A percentile compares a stretch with the other conserved stretches of the same genome.
These are phyloP conservation scores for Penicillium crystallinum DNA, from an alignment of 495 filamentous ascomycete species.

Conservation along the genomic window DNA sequence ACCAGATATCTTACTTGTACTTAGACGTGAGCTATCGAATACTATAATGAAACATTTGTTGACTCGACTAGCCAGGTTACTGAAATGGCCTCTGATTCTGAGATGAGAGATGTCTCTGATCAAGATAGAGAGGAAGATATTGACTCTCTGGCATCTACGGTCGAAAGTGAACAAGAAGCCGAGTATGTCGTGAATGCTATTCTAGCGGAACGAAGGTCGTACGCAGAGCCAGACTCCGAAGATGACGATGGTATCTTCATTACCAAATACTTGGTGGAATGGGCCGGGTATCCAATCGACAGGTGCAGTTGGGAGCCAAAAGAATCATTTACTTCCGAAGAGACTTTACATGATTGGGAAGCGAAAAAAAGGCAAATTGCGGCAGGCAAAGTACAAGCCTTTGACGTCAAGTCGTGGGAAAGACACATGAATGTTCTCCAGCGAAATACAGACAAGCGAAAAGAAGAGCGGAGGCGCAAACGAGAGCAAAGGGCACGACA, in stretches of 20 bases:
- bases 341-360: conserved; percentile 50
- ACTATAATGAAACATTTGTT: background rate
- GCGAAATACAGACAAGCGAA: conserved; percentile 18
- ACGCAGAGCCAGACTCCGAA: background rate
- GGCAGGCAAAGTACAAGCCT: conserved; percentile 34
- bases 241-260: background rate
- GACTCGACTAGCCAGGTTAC: background rate
- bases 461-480: background rate
- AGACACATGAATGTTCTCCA: conserved; percentile 17
- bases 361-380: conserved; percentile 42
- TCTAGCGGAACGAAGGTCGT: conserved; percentile 39
- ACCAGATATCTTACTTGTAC: background rate
- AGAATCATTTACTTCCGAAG: conserved; percentile 44
- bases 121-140: conserved; percentile 35
- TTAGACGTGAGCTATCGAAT: background rate
- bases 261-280: conserved; percentile 56
- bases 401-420: conserved; percentile 47
- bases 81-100: conserved; percentile 5
- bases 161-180: conserved; percentile 29
- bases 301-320: conserved; percentile 61
- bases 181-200: conserved; percentile 44
- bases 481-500: background rate
- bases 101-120: conserved; percentile 26
- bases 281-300: conserved; percentile 54
- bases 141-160: conserved; percentile 60